Evolutionary conservation across 176 grass and related monocot species (phyloP), one percentile per base, ranked within the genome.

Genomic region (Musa itinerans): DNA sequence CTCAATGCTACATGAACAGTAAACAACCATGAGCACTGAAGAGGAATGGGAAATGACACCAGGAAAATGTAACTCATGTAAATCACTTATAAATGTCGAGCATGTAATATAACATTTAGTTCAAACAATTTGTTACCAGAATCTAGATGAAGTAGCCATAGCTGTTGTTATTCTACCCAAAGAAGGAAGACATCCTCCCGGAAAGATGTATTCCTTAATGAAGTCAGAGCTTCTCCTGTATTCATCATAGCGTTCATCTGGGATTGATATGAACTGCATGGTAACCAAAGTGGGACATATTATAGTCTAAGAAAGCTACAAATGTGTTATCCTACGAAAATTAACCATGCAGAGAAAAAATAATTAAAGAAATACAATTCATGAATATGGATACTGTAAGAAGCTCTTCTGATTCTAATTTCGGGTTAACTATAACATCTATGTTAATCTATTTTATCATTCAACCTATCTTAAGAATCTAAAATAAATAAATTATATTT

Each of bases 161-260:
- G 88, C 92, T 34, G 81, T 89, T 9, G 88, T 96, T 49, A 96
- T 89, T 55, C 86, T 73, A 59, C 81, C 75, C 71, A 91, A 51
- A 43, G 86, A 96, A 70, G 86, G 92, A 23, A 96, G 54, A 61
- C 92, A 92, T 9, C 84, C 86, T 48, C 92, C 92, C 5, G 89
- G 92, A 25, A 96, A 96, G 70, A 96, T 89, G 84, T 96, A 96
- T 51, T 96, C 92, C 66, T 89, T 96, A 50, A 96, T 92, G 78
- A 96, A 96, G 34, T 87, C 89, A 14, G 89, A 89, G 53, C 89
- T 96, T 74, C 80, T 85, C 78, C 92, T 92, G 50, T 89, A 87
- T 21, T 92, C 86, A 24, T 92, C 89, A 0, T 96, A 96, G 16
- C 89, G 78, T 74, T 96, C 82, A 65, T 92, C 89, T 63, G 89